A percentile compares a stretch with the other conserved stretches of the same genome.
phyloP scores from a whole-genome alignment of 192 early-diverging fungal genomes.

The Coemansia sp. region DNA sequence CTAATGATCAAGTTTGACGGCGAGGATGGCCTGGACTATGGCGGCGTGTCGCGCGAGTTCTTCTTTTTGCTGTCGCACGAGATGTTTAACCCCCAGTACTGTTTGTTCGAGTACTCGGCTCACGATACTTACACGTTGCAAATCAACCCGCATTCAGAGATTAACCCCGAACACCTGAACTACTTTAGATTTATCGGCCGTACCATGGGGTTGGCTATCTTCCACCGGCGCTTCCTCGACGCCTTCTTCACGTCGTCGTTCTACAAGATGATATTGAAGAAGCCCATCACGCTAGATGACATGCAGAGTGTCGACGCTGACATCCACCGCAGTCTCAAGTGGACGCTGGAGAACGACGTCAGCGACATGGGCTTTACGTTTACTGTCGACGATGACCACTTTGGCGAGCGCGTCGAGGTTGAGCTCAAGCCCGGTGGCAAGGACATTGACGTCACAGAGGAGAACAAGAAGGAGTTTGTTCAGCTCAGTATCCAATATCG shows the following conservation, averaged over 20 bases:
- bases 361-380: conserved; percentile 85
- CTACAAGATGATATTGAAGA: conserved; percentile 94
- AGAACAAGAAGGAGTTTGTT: conserved; percentile 96
- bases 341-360: conserved; percentile 94
- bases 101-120: conserved; percentile 96
- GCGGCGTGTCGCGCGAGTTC: conserved; percentile 95
- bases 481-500: conserved; percentile 87
- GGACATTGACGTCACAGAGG: conserved; percentile 93
- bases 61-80: conserved; percentile 98
- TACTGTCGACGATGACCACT: conserved; percentile 91
- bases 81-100: conserved; percentile 98
- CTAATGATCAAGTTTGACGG: conserved; percentile 99
- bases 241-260: conserved; percentile 95
- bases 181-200: conserved; percentile 99
- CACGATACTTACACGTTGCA: conserved; percentile 98
- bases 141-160: conserved; percentile 91
- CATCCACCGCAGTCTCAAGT: conserved; percentile 85
- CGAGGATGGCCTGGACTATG: conserved; percentile 98
- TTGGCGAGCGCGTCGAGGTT: conserved; percentile 84
- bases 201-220: conserved; percentile 92
- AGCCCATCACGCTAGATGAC: conserved; percentile 84
- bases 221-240: conserved; percentile 96
- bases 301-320: conserved; percentile 96
- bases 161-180: conserved; percentile 97
- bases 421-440: conserved; percentile 87